Percentiles rank a stretch among this genome's conserved stretches.
Conservation (phyloP, 106 monocot genomes). For the Chionographis japonica region DNA sequence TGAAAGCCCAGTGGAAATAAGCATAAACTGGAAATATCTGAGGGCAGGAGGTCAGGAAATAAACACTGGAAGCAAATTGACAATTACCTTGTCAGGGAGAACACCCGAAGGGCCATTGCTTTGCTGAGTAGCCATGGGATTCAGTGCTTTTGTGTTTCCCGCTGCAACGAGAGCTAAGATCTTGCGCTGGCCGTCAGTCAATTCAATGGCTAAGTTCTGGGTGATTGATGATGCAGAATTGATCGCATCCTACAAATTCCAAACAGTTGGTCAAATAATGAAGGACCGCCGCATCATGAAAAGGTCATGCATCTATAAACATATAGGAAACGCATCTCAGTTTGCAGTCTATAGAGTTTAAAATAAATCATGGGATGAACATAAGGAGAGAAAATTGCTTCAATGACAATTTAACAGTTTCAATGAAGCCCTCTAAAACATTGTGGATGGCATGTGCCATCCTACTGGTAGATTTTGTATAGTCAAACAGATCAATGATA, state of each 20-base stretch:
- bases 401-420: no score
- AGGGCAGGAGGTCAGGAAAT: no score
- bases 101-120: slow-evolving; percentile 45
- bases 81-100: slow-evolving; percentile 44
- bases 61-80: not conserved
- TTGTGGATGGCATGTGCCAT: no score
- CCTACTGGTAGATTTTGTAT: no score
- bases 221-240: slow-evolving; percentile 73
- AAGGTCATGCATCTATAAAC: no score
- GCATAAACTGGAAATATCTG: not conserved
- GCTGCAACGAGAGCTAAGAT: slow-evolving; percentile 51
- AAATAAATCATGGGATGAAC: no score
- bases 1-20: slow-evolving; percentile 6
- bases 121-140: slow-evolving; percentile 47
- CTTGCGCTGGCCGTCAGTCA: slow-evolving; percentile 70
- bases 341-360: no score
- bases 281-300: no score
- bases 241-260: slow-evolving; percentile 60
- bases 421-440: no score
- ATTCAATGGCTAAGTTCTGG: slow-evolving; percentile 57
- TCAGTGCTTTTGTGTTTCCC: slow-evolving; percentile 45
- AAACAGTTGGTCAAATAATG: not conserved
- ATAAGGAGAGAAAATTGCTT: no score
- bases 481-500: no score
- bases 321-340: no score